Evolutionary conservation across 2,329 filamentous ascomycete genomes (phyloP).

Genomic region (Anisogramma anomala): DNA sequence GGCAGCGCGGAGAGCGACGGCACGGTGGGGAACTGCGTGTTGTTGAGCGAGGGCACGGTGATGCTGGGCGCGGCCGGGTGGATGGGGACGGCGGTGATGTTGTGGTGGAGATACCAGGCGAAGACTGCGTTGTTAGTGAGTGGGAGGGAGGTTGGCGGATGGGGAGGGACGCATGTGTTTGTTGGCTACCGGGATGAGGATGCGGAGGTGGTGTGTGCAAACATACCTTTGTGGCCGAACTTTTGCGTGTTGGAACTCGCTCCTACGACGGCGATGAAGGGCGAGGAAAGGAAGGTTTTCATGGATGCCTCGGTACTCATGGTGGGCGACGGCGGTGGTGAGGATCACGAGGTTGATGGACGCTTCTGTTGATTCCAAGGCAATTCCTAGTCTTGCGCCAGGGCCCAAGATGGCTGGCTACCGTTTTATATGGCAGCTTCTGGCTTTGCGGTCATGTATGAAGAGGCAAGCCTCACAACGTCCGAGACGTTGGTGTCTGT

Average conservation of each 20-base stretch:
- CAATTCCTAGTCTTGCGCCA: not conserved
- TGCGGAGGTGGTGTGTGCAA: not conserved
- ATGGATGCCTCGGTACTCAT: constrained; percentile 62
- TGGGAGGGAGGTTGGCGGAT: not conserved
- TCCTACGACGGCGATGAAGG: constrained; percentile 77
- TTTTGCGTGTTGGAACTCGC: constrained; percentile 76
- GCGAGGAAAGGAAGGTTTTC: constrained; percentile 67
- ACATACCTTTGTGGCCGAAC: constrained; percentile 73
- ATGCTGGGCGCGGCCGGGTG: constrained; percentile 63
- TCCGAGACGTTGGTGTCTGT: no score
- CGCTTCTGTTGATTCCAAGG: not conserved
- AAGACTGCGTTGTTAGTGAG: constrained; percentile 49
- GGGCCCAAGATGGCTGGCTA: no score
- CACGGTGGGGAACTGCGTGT: constrained; percentile 46
- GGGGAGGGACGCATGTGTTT: no score
- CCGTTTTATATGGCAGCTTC: constrained; percentile 46
- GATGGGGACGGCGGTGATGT: constrained; percentile 67
- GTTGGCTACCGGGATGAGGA: no score
- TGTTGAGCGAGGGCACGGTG: constrained; percentile 35
- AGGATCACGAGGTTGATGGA: no score
- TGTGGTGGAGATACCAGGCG: constrained; percentile 72
- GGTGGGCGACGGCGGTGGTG: not conserved
- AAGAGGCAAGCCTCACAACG: no score
- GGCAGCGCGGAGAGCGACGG: constrained; percentile 54
- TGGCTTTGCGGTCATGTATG: no score